Base-by-base conservation (phyloP, 176 grass and related monocot species). In the Ampelocalamus luodianensis region DNA sequence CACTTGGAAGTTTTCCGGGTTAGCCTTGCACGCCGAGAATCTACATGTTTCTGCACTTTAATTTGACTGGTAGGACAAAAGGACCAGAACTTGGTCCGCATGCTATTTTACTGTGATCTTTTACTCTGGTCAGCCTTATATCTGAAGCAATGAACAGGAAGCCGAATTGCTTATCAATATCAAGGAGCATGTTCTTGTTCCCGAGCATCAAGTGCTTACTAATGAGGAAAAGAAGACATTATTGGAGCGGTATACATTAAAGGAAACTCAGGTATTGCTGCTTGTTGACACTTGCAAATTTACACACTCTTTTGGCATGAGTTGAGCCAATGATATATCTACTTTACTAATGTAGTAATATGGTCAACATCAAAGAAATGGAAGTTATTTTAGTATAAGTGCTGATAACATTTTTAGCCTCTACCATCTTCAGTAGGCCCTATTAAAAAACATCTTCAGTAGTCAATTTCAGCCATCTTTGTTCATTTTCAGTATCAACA, bases 141-240 rank as follows among this genome's bases (percentile, higher is more conserved):
- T 85, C 48, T 38, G 65, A 89, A 73, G 50, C 51, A 55, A 84
- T 81, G 45, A n/a, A 22, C 85, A 94, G 92, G 94, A 97, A 34
- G 87, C 94, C 3, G 94, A 97, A 77, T 27, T 97, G 78, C 94
- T 97, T 81, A 77, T 97, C 82, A 97, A 97, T 64, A 92, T 97
- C 58, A 97, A 97, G 82, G 94, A 97, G 24, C 94, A 97, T 87
- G 92, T 94, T 78, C 91, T 97, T 72, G 88, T 94, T 79, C 91
- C 94, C 74, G 90, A 94, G 69, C 94, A 97, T 85, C 92, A 97
- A 32, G 85, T 97, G 71, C 94, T 97, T 66, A 89, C 87, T 20
- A 97, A 78, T n/a, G 92, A 90, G 66, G 94, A 97, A 86, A 97
- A 94, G 72, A 94, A 97, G 71, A 92, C 92, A 32, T 72, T 97